Evolutionary conservation across 129 eudicot genomes (phyloP), one percentile per base, ranked within the genome.

Genomic region (Centaurea solstitialis): DNA sequence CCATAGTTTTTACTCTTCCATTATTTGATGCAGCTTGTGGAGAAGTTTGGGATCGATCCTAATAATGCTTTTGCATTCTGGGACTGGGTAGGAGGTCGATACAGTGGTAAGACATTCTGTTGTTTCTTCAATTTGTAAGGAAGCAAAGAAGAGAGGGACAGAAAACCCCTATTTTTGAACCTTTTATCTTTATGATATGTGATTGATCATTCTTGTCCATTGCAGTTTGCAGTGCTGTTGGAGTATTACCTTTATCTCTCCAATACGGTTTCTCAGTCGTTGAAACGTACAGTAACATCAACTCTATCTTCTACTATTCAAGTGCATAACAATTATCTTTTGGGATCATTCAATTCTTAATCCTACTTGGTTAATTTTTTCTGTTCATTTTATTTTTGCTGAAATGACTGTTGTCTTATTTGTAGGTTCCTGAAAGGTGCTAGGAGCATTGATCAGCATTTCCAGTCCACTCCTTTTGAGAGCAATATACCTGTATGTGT

Each of bases 51-150:
- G 64, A 95, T 95, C 67, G 97, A 95, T 87, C 99, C 99, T 53
- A 86, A 93, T 73, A 93, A 95, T 87, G 98, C 99, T 82, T 95
- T 95, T 93, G 98, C 98, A 45, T 95, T 95, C 90, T 95, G 99
- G 99, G 99, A 95, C 77, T 95, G 99, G 99, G 99, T 95, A 73
- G 99, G 99, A 80, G 99, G 99, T 37, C 94, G 99, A 85, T 95
- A 95, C 80, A 95, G 99, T 84, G 99, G 99, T 93, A 86, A 78
- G 91, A 72, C 82, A 37, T 13, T 68, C 67, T 21, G 12, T 82
- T 74, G 22, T 81, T 67, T 66, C 61, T 47, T 33, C 47, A 39
- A 5, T 35, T 62, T 9, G 15, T 57, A 15, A 23, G 13, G 38
- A n/a, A 43, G 35, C 17, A 40, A 39, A 57, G 22, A 53, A 53